phyloP scores from a whole-genome alignment of 2,329 filamentous ascomycete genomes.

The Trichoderma cornu-damae region DNA sequence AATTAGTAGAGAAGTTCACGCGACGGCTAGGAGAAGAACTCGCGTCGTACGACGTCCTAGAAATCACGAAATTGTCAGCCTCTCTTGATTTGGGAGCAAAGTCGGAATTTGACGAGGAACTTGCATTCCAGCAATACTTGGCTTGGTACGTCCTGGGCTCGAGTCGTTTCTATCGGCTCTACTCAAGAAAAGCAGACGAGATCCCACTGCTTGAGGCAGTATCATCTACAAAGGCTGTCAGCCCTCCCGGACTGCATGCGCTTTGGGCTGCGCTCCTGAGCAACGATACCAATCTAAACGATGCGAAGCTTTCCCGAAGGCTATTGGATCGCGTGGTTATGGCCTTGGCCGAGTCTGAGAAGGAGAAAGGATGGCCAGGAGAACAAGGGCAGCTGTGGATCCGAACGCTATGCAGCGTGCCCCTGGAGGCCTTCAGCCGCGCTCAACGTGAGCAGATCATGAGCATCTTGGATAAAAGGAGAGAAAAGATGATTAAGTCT shows the following conservation, averaged over 20 bases:
- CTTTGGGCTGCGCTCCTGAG: constrained; percentile 31
- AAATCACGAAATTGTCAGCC: constrained; percentile 23
- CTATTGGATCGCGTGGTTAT: constrained; percentile 32
- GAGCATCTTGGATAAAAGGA: constrained; percentile 29
- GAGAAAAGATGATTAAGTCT: constrained; percentile 25
- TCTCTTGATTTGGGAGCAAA: constrained; percentile 20
- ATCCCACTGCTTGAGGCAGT: constrained; percentile 28
- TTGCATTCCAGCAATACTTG: constrained; percentile 31
- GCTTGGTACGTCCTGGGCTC: constrained; percentile 33
- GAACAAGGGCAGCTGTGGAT: constrained; percentile 30
- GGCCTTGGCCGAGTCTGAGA: constrained; percentile 27
- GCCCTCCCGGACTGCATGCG: constrained; percentile 20
- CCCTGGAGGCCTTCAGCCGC: constrained; percentile 39
- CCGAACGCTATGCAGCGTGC: constrained; percentile 32
- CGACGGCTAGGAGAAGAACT: constrained; percentile 31
- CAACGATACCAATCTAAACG: constrained; percentile 38
- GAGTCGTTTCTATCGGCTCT: constrained; percentile 30
- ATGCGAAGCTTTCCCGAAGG: constrained; percentile 30
- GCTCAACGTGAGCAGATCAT: constrained; percentile 42
- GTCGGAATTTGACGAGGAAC: constrained; percentile 26
- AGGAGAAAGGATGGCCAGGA: constrained; percentile 32
- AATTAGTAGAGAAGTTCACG: constrained; percentile 33
- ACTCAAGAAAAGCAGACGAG: constrained; percentile 24
- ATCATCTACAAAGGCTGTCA: constrained; percentile 22
- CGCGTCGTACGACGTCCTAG: constrained; percentile 23